A percentile compares a stretch with the other conserved stretches of the same genome.
Evolutionary conservation across 1,284 basidiomycete genomes (phyloP).

Genomic region (Porogramme epimiltina): DNA sequence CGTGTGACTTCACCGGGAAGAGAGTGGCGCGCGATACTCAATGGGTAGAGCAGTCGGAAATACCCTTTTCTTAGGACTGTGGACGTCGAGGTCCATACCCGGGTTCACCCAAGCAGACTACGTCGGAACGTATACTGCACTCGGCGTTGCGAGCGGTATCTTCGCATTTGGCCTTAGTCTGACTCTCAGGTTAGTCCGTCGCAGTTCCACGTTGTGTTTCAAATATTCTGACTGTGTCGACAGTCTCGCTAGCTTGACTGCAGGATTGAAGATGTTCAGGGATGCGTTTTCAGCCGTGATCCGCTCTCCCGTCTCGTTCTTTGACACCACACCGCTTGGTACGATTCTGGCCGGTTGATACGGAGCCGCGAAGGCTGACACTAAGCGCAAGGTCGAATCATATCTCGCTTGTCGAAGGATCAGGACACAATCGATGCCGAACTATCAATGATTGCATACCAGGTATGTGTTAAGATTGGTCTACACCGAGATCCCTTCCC

Average conservation of each 20-base stretch:
- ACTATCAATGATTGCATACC: slow-evolving; percentile 40
- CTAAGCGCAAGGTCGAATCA: slow-evolving; percentile 51
- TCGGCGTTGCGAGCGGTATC: slow-evolving; percentile 59
- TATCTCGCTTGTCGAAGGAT: slow-evolving; percentile 64
- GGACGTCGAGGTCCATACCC: slow-evolving; percentile 38
- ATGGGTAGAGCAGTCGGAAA: slow-evolving; percentile 32
- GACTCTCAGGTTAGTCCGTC: slow-evolving; percentile 53
- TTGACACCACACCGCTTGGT: slow-evolving; percentile 84
- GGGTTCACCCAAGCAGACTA: slow-evolving; percentile 60
- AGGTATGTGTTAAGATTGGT: slow-evolving; percentile 25
- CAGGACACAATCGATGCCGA: slow-evolving; percentile 59
- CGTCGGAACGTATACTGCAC: slow-evolving; percentile 69
- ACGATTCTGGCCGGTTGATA: slow-evolving; percentile 1
- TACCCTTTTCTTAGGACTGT: slow-evolving; percentile 43
- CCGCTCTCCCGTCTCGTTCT: slow-evolving; percentile 73
- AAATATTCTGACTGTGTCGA: not conserved
- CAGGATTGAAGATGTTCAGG: slow-evolving; percentile 64
- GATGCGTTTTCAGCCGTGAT: slow-evolving; percentile 58
- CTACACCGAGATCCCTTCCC: not conserved
- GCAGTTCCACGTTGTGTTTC: no score
- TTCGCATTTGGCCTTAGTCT: slow-evolving; percentile 58
- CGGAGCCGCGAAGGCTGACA: no score
- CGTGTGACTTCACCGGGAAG: not conserved
- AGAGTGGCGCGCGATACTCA: no score
- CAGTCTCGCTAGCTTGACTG: slow-evolving; percentile 60